Conservation (phyloP, 495 filamentous ascomycete genomes). For the Aspergillus diversus region DNA sequence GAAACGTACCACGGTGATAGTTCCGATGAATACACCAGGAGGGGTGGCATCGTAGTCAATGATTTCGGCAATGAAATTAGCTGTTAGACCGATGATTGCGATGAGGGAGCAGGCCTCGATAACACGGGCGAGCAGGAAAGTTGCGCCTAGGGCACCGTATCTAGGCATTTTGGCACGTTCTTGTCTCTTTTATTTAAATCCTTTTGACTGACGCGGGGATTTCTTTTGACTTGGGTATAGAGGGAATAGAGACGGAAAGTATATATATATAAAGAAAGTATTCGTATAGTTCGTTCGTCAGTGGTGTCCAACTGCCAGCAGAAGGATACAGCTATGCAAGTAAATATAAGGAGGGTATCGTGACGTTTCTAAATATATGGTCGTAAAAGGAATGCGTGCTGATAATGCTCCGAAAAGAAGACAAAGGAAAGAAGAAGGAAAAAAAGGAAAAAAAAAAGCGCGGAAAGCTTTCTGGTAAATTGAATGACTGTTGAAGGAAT, state of each 20-base stretch:
- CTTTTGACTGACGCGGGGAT: too few relatives aligned
- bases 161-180: slow-evolving; percentile 29
- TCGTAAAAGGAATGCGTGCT: too few relatives aligned
- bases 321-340: slow-evolving; percentile 1
- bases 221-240: neutral
- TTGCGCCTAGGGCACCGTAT: slow-evolving; percentile 76
- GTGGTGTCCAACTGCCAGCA: slow-evolving; percentile 16
- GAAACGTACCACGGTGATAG: slow-evolving; percentile 74
- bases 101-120: slow-evolving; percentile 75
- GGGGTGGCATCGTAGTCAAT: slow-evolving; percentile 63
- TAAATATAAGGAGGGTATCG: neutral
- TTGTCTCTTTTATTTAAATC: too few relatives aligned
- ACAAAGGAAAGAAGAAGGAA: neutral
- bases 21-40: slow-evolving; percentile 74
- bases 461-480: neutral
- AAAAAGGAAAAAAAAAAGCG: neutral
- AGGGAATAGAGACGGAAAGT: neutral
- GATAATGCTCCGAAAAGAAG: too few relatives aligned
- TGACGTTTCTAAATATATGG: neutral
- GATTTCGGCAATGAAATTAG: slow-evolving; percentile 83
- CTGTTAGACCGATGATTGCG: slow-evolving; percentile 76
- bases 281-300: neutral
- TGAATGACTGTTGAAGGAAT: slow-evolving; percentile 7
- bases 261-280: neutral
- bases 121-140: slow-evolving; percentile 72